Evolutionary conservation across 345 rosid genomes (phyloP), one percentile per base, ranked within the genome.

Genomic region (Lepidium sativum): DNA sequence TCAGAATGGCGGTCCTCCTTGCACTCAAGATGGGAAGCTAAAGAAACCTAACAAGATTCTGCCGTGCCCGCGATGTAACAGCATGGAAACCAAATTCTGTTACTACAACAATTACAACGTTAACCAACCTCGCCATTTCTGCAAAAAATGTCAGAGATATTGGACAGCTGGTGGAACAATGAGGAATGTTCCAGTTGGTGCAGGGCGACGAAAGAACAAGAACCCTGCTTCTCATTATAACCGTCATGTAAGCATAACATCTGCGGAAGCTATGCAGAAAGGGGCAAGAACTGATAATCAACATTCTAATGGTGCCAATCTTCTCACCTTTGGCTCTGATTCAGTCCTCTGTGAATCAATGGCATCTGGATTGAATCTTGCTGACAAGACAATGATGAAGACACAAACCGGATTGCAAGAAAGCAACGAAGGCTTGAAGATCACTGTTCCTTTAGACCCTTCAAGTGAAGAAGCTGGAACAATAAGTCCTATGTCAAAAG

Each of bases 151-250:
- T 59, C 98, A 92, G 77, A 85, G 98, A 68, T 92, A 92, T 77
- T 92, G 98, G 98, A 92, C 98, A 1, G 96, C 92, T 9, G 97
- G 98, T 49, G 98, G 98, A 67, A 87, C 92, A 2, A 89, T 92
- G 97, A 83, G 97, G 74, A 89, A 92, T 53, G 98, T 92, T 12
- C 96, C 96, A 0, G 88, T 92, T 48, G 98, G 98, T 55, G 98
- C 98, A 33, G 98, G 97, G 18, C 78, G 98, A 7, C 89, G 98
- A 56, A 92, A 87, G 88, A 92, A 82, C 78, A 92, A 92, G 84
- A 86, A 71, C 55, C 80, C 91, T 0, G 75, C 89, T 27, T 82
- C 91, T 63, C 88, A 88, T 61, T 86, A 61, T 71, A 68, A 63
- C 40, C 95, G 86, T 55, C 92, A 83, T 50, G 66, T 85, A 14